Evolutionary conservation across 192 early-diverging fungal species (phyloP), one percentile per base, ranked within the genome.

Genomic region (Thoreauomyces humboldtii): DNA sequence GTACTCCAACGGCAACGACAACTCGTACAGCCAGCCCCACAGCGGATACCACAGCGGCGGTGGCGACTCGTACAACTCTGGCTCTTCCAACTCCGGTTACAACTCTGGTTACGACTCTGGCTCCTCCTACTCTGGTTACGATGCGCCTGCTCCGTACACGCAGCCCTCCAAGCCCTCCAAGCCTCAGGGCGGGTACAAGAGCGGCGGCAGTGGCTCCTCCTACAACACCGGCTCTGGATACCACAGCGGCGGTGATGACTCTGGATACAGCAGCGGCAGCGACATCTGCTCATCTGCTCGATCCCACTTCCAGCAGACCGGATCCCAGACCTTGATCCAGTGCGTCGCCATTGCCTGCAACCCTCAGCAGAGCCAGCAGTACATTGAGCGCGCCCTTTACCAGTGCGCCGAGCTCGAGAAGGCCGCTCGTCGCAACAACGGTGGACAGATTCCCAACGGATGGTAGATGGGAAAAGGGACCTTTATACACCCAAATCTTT

Each of bases 281-380:
- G 48, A 50, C 38, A 41, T 12, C 7, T 57, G 55, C 55, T 57
- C 55, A n/a, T 17, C 50, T 37, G 63, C 63, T 9, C 35, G 7
- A 14, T 19, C 29, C 2, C 33, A 69, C 67, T 60, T 52, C 48
- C 9, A 59, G 15, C 7, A 44, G 33, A 59, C 59, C 33, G 7
- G 37, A 47, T 69, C 67, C 19, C 15, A 32, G 15, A 69, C 67
- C 24, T 36, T 69, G 46, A 69, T 37, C 7, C 67, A 69, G 41
- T 69, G 67, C 67, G 35, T 38, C 37, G 22, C 28, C 35, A 59
- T 69, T 29, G 67, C 59, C 7, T 69, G 67, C 67, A 51, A 32
- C 21, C 48, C 44, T 24, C 46, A 50, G 34, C 57, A 60, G 58
- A 53, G 48, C 24, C 2, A 17, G 12, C 50, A 34, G 15, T 69